Evolutionary conservation across 169 alveolate genomes (phyloP), one percentile per base, ranked within the genome.

Genomic region (Plasmodium vivax): DNA sequence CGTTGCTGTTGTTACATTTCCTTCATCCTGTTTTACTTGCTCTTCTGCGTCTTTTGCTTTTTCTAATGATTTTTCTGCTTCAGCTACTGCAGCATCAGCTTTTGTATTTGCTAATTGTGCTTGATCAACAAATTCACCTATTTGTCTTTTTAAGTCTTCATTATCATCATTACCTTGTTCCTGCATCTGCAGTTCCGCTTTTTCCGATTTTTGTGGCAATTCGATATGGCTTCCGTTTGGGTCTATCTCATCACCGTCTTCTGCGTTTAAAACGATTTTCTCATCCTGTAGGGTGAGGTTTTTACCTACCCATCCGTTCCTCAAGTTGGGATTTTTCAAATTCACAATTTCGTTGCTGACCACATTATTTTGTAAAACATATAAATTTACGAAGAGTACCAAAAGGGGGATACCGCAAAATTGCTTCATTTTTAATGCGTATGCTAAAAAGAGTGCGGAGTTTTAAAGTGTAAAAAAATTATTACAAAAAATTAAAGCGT

Each of bases 381-480:
- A 45, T 68, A 83, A 43, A 83, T 56, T 58, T 30, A 34, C 62
- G 32, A 56, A 83, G 38, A 36, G 12, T 14, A 83, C 30, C 34
- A 36, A 62, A 54, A 83, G 74, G 7, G 68, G n/a, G 27, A 62
- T 58, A 41, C 47, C 47, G 23, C 19, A 16, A 16, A 58, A 34
- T 56, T 83, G 41, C 38, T 62, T 83, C 92, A 83, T 83, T 83
- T 83, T 83, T 4, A 6, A 19, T 34, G 6, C 12, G 30, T 47
- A 47, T 12, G 58, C 12, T 47, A 2, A 47, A 47, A 47, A 19
- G 9, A 12, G 3, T 0, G 58, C 6, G 1, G 12, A 16, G 9
- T 47, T 47, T 12, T 12, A 47, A 47, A 9, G 12, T 1, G 3
- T 47, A 47, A 47, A 47, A 47, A 47, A 9, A n/a, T n/a, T n/a